Base-by-base conservation (phyloP, 345 rosid genomes). In the Trapa incisa region DNA sequence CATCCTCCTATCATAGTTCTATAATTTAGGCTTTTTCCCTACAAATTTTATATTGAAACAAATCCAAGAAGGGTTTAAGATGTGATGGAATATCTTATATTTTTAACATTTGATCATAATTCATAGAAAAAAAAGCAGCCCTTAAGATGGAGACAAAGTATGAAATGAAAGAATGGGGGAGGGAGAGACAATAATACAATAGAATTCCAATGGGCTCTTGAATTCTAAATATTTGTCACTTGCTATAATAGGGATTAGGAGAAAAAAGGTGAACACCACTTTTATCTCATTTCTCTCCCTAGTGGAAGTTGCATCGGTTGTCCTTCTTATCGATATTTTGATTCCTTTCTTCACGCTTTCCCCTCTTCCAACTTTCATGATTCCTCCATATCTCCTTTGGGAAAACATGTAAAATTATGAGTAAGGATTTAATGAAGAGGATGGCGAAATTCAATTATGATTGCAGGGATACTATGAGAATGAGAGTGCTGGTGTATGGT, bases 151-250 rank as follows among this genome's bases (percentile, higher is more conserved):
- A 0, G 43, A 39, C 42, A 3, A 39, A 39, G 42, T 39, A 39
- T 39, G 42, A 39, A 15, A 65, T 53, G 62, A 6, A 42, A 69
- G 42, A 33, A 69, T 39, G 60, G 47, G 52, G 29, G 29, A 16
- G 15, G 22, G 52, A n/a, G 38, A 65, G 52, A 65, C 36, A 52
- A 61, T 57, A 32, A 58, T 58, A 58, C 36, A 7, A 58, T 58
- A 58, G 12, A 7, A 58, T 39, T 42, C 73, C 68, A 37, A 12
- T 16, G 62, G 57, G 56, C 53, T 65, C 48, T 64, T 43, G 11
- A 45, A 6, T 45, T 50, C 63, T 47, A 53, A 67, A 45, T 56
- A 42, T 45, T 45, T 67, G 70, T 69, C 71, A 43, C 65, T 67
- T 67, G 36, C 15, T 43, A 56, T 47, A 62, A 33, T 3, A 57